These are phyloP conservation scores for Arabidopsis hybrid DNA, from an alignment of 441 rosid species.

Conservation along the genomic window DNA sequence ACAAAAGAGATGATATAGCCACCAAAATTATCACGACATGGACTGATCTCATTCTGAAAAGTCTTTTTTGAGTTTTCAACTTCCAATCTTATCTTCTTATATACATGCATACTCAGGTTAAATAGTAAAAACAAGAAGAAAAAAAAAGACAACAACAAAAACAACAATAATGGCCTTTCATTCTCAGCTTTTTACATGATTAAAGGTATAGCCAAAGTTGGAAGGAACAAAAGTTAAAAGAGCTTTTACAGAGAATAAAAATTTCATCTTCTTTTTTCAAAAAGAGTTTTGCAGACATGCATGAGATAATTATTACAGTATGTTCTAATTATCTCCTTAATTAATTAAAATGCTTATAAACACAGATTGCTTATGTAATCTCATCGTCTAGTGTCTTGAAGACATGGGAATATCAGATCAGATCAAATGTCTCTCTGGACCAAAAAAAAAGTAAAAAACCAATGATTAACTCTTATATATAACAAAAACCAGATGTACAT, in stretches of 20 bases:
- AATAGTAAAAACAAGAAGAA: not conserved
- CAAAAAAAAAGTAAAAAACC: slow-evolving; percentile 11
- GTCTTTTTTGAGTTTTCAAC: slow-evolving; percentile 31
- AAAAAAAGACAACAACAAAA: not conserved
- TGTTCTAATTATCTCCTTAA: slow-evolving; percentile 8
- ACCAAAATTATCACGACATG: slow-evolving; percentile 32
- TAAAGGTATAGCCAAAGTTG: slow-evolving; percentile 35
- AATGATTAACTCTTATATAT: slow-evolving; percentile 35
- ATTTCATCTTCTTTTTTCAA: not conserved
- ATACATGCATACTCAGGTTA: slow-evolving; percentile 3
- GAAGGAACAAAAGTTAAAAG: slow-evolving; percentile 32
- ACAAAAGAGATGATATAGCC: slow-evolving; percentile 39
- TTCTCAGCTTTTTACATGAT: slow-evolving; percentile 36
- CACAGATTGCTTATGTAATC: slow-evolving; percentile 17
- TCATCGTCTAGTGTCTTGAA: slow-evolving; percentile 27
- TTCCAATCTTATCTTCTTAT: slow-evolving; percentile 18
- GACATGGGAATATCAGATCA: slow-evolving; percentile 26
- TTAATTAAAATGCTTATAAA: slow-evolving; percentile 14
- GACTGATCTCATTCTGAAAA: slow-evolving; percentile 31
- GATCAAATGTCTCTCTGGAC: slow-evolving; percentile 29
- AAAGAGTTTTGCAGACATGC: slow-evolving; percentile 31
- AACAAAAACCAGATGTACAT: slow-evolving; percentile 43
- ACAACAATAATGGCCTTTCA: slow-evolving; percentile 13
- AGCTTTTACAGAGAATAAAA: slow-evolving; percentile 38
- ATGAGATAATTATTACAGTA: slow-evolving; percentile 27